Evolutionary conservation across 176 grass and related monocot species (phyloP), one percentile per base, ranked within the genome.

Genomic region (Pontederia paniculata): DNA sequence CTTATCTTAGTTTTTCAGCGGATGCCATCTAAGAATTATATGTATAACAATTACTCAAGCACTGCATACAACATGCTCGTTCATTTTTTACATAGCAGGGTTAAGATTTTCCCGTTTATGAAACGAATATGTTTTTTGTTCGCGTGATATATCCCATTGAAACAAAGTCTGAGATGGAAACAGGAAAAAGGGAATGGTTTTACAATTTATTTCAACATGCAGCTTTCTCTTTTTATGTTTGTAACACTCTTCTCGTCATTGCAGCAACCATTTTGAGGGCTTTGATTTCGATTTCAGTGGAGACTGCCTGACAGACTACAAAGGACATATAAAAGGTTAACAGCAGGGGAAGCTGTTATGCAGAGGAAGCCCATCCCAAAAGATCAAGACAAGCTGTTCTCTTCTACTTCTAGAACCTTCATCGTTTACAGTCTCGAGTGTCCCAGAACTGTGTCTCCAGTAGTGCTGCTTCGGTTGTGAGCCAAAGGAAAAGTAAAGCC

Each of bases 331-430:
- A 23, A 79, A 97, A 58, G 86, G 89, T 17, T 79, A 11, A 63
- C 76, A 42, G 91, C 86, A n/a, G 82, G 82, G 15, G 91, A 80
- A 43, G 67, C 65, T 19, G 44, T 87, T 57, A 23, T 97, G 31
- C 82, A 97, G 14, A 71, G 83, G 59, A 97, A 84, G 69, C 91
- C 91, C 1, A 59, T 97, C 13, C 84, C 80, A 58, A 86, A 86
- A 58, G 71, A 87, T 21, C 68, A 81, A n/a, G 64, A 87, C 45
- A 97, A 62, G 64, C 17, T 97, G 66, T 64, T 97, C 19, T 69
- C 23, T 44, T 87, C 77, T 4, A 9, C 56, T 22, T 25, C 9
- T 1, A 54, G n/a, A 22, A 23, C 73, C 50, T 11, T 86, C 17
- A 78, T 87, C 5, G 47, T 96, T 12, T 89, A 78, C 82, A 76